Base-by-base conservation (phyloP, 1,139 yeast genomes). In the Hyphopichia fennica region DNA sequence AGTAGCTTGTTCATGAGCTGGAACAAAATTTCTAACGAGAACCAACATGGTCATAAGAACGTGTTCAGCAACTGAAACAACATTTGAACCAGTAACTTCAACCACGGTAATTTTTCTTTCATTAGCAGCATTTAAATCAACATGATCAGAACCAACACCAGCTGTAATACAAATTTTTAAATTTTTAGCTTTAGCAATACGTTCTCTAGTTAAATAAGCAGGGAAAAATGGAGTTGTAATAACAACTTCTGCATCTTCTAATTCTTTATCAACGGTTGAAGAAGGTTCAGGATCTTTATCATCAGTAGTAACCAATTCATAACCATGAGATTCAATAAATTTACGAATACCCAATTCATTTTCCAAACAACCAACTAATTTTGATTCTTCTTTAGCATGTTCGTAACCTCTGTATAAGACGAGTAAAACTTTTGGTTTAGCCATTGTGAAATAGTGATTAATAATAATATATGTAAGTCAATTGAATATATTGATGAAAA, bases 201-300 rank as follows among this genome's bases (percentile, higher is more conserved):
- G 74, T 54, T 81, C 84, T 45, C 71, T 70, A 41, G 84, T 80
- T 58, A 87, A 72, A 64, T 87, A 87, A 28, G 85, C 95, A 8
- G 95, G 95, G 69, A 78, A 88, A 74, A 87, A 87, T 3, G 95
- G 95, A 20, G 93, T 85, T 41, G 93, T 82, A 64, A 87, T 86
- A 56, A 87, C 77, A 42, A 87, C 69, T 53, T 87, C 95, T 5
- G 91, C 86, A 46, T 82, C 89, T 39, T 71, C 78, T 57, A 86
- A 75, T 49, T 84, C 75, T 57, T 75, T 70, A 62, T 86, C 95
- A 41, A 86, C 77, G 32, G 62, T 73, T 1, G 86, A 76, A 52
- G 65, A 51, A 18, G 63, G 64, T 39, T 69, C 73, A n/a, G 87
- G 87, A 43, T 86, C 95, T 60, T 87, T 87, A 61, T 79, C 82